Evolutionary conservation across 169 alveolate species (phyloP).

Genomic region (Plasmodium billcollinsi): DNA sequence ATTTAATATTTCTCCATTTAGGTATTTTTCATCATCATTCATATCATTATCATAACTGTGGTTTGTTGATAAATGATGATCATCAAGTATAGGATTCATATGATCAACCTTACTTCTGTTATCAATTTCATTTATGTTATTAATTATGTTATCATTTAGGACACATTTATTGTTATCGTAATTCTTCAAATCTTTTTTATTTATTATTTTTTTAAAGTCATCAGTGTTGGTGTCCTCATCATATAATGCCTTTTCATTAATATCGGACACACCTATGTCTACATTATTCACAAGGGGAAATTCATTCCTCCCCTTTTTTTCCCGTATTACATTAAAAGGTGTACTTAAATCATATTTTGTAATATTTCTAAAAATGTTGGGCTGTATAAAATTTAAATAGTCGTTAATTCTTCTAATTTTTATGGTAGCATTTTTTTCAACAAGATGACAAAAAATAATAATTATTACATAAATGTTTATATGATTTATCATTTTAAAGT

Average conservation of each 20-base stretch:
- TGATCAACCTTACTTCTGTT: not conserved
- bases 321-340: conserved; percentile 1
- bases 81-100: too few species aligned
- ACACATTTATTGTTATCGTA: not conserved
- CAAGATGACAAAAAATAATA: conserved; percentile 9
- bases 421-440: conserved; percentile 35
- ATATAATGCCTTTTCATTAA: not conserved
- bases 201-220: not conserved
- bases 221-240: not conserved
- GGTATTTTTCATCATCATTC: not conserved
- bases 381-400: conserved; percentile 45
- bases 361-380: conserved; percentile 1
- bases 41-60: not conserved
- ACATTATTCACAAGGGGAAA: not conserved
- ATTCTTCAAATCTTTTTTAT: not conserved
- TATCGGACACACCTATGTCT: not conserved
- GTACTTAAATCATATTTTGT: conserved; percentile 40
- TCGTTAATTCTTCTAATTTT: conserved; percentile 32
- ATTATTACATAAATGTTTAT: conserved; percentile 8
- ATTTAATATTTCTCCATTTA: conserved; percentile 62
- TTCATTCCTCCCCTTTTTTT: conserved; percentile 17
- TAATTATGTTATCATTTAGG: not conserved
- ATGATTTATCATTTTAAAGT: conserved; percentile 29
- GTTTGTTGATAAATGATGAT: not conserved
- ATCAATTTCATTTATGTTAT: not conserved